phyloP scores from a whole-genome alignment of 495 filamentous ascomycete species.

The Talaromyces adpressus region DNA sequence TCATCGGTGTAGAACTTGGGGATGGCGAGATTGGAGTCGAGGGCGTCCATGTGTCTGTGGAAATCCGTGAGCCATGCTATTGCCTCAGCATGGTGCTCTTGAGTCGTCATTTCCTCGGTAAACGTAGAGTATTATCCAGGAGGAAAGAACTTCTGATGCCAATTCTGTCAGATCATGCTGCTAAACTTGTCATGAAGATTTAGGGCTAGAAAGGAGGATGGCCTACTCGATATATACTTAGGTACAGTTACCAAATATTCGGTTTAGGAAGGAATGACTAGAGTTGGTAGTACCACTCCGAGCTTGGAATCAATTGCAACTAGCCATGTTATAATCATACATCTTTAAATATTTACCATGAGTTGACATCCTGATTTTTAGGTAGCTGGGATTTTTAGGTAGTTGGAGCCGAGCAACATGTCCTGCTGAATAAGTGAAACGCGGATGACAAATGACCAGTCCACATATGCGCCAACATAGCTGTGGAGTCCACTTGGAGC shows the following conservation, averaged over 20 bases:
- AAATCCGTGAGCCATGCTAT: slow-evolving; percentile 3
- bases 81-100: slow-evolving; percentile 2
- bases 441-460: neutral
- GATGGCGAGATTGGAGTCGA: neutral
- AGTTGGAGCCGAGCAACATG: neutral
- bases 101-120: neutral
- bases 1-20: slow-evolving; percentile 5
- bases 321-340: neutral
- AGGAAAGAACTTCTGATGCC: neutral
- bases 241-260: neutral
- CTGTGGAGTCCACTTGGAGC: neutral
- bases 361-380: neutral
- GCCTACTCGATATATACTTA: neutral
- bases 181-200: neutral
- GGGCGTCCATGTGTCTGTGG: slow-evolving; percentile 1
- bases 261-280: neutral
- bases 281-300: neutral
- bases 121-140: neutral
- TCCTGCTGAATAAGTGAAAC: neutral
- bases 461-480: too few relatives aligned
- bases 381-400: too few relatives aligned
- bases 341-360: neutral
- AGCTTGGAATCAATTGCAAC: neutral
- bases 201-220: neutral
- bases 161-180: neutral